phyloP scores from a whole-genome alignment of 2,329 filamentous ascomycete genomes.

The Fusarium longipes region DNA sequence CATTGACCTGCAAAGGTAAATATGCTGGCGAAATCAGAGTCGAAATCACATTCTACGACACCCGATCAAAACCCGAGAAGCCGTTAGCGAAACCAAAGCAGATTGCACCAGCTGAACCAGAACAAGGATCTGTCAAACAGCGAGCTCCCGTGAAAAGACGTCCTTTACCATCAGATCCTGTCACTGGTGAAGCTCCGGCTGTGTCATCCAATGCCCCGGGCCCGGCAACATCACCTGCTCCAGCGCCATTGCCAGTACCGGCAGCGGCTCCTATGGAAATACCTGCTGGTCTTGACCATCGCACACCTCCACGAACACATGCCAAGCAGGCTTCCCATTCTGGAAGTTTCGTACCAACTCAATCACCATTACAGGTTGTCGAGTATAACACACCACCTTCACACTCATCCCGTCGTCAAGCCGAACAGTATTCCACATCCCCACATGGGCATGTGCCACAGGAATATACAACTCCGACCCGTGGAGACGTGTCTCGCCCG shows the following conservation, averaged over 20 bases:
- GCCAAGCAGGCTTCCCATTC: constrained; percentile 54
- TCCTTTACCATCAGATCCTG: constrained; percentile 83
- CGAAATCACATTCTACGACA: constrained; percentile 97
- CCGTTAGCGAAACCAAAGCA: constrained; percentile 64
- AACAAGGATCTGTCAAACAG: constrained; percentile 57
- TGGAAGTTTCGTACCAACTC: constrained; percentile 58
- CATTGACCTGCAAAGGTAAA: constrained; percentile 86
- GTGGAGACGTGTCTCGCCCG: constrained; percentile 46
- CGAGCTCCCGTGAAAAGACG: constrained; percentile 80
- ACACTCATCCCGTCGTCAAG: constrained; percentile 49
- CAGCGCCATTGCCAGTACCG: constrained; percentile 14
- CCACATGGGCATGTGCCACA: constrained; percentile 39
- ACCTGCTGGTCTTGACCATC: constrained; percentile 55
- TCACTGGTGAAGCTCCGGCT: constrained; percentile 63
- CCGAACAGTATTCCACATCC: constrained; percentile 54
- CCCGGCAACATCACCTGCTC: constrained; percentile 8
- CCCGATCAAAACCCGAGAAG: constrained; percentile 83
- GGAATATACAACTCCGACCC: constrained; percentile 39
- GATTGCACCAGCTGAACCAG: constrained; percentile 52
- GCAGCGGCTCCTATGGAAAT: constrained; percentile 46
- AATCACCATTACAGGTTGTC: constrained; percentile 64
- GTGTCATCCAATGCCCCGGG: constrained; percentile 24
- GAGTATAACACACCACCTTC: constrained; percentile 62
- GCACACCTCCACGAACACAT: constrained; percentile 61
- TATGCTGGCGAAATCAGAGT: constrained; percentile 95